phyloP scores from a whole-genome alignment of 441 rosid species.

The Biscutella auriculata region DNA sequence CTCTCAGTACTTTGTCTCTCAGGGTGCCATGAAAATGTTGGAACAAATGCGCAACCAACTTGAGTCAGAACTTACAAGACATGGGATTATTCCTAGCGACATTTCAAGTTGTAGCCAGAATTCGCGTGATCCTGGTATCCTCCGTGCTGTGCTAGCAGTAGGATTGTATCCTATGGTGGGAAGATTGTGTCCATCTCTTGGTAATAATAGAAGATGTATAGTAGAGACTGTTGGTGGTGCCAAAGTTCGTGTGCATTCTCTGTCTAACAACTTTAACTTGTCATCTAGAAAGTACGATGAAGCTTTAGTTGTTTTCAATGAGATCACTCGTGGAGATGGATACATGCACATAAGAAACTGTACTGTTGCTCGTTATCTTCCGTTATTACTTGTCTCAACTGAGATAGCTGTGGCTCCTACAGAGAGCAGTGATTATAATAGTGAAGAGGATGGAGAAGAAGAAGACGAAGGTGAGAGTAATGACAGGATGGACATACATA shows the following conservation, averaged over 20 bases:
- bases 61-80: slow-evolving; percentile 49
- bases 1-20: slow-evolving; percentile 67
- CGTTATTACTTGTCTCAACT: slow-evolving; percentile 54
- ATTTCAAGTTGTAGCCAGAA: slow-evolving; percentile 53
- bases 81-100: slow-evolving; percentile 54
- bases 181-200: slow-evolving; percentile 39
- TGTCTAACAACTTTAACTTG: slow-evolving; percentile 46
- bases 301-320: slow-evolving; percentile 67
- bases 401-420: slow-evolving; percentile 80
- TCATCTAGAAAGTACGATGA: slow-evolving; percentile 29
- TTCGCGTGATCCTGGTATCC: slow-evolving; percentile 59
- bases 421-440: slow-evolving; percentile 18
- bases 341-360: slow-evolving; percentile 66
- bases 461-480: slow-evolving; percentile 32
- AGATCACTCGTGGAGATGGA: slow-evolving; percentile 79
- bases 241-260: slow-evolving; percentile 63
- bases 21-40: slow-evolving; percentile 69
- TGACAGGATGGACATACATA: slow-evolving; percentile 25
- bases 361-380: slow-evolving; percentile 57
- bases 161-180: slow-evolving; percentile 90
- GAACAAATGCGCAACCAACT: slow-evolving; percentile 84
- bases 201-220: slow-evolving; percentile 33
- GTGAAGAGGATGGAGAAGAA: slow-evolving; percentile 27
- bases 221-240: slow-evolving; percentile 74
- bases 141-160: slow-evolving; percentile 76